Percentiles rank a stretch among this genome's conserved stretches.
Evolutionary conservation across 106 monocot species (phyloP).

Genomic region (Dendrobium nobile): DNA sequence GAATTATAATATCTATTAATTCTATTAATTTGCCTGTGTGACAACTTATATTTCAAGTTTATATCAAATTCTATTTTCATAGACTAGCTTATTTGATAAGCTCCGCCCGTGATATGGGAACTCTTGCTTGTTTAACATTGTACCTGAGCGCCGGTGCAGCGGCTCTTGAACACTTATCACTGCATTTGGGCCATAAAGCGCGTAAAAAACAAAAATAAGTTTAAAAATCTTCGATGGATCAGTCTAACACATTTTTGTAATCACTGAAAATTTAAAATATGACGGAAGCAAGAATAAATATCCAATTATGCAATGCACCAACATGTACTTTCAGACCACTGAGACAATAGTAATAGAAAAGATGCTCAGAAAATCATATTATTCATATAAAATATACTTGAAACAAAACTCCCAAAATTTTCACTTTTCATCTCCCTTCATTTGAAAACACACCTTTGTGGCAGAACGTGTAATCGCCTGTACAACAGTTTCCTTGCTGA

Average conservation of each 20-base stretch:
- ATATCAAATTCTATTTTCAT: too few relatives aligned
- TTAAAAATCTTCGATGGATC: neutral
- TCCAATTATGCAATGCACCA: neutral
- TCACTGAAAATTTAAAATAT: neutral
- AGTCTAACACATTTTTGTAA: neutral
- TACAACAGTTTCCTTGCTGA: slow-evolving; percentile 87
- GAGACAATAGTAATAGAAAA: neutral
- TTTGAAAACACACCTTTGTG: slow-evolving; percentile 57
- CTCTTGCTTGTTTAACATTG: too few relatives aligned
- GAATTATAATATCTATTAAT: too few relatives aligned
- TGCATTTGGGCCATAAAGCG: too few relatives aligned
- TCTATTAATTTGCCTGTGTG: too few relatives aligned
- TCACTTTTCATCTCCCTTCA: neutral
- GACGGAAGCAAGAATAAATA: neutral
- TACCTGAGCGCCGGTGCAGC: too few relatives aligned
- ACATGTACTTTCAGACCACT: neutral
- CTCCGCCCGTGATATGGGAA: too few relatives aligned
- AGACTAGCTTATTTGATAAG: too few relatives aligned
- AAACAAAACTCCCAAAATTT: neutral
- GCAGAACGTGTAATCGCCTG: slow-evolving; percentile 94
- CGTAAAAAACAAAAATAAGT: neutral
- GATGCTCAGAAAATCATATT: neutral
- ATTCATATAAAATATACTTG: neutral
- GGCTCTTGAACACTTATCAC: too few relatives aligned
- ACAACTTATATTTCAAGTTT: too few relatives aligned